phyloP scores from a whole-genome alignment of 2,329 filamentous ascomycete species.

The Septoria petroselini region DNA sequence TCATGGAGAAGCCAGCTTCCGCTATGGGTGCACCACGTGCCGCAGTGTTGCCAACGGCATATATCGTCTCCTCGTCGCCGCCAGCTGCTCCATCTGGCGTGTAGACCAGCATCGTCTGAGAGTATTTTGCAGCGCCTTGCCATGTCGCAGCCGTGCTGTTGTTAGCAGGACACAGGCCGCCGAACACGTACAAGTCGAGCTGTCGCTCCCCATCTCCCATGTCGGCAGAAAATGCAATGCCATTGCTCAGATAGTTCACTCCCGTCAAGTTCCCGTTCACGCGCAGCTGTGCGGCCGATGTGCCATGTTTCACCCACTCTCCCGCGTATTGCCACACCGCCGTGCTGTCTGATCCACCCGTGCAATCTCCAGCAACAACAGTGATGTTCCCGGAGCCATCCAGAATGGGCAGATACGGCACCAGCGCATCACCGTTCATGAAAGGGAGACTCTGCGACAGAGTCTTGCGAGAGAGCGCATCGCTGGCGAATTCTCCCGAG shows the following conservation, averaged over 20 bases:
- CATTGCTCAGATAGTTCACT: slow-evolving; percentile 57
- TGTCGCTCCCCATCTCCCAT: slow-evolving; percentile 53
- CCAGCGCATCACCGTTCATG: slow-evolving; percentile 48
- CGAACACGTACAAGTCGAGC: slow-evolving; percentile 70
- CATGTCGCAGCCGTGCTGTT: slow-evolving; percentile 52
- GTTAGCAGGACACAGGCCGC: slow-evolving; percentile 75
- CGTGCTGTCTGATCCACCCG: slow-evolving; percentile 49
- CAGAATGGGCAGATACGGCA: slow-evolving; percentile 65
- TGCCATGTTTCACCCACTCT: slow-evolving; percentile 48
- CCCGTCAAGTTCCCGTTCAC: slow-evolving; percentile 41
- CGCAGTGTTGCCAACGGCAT: slow-evolving; percentile 48
- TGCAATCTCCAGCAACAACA: slow-evolving; percentile 72
- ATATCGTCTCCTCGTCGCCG: slow-evolving; percentile 41
- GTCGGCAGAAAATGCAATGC: slow-evolving; percentile 66
- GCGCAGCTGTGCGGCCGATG: slow-evolving; percentile 38
- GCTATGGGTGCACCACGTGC: slow-evolving; percentile 65
- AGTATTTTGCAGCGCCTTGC: slow-evolving; percentile 71
- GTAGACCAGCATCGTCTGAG: slow-evolving; percentile 72
- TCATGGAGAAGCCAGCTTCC: slow-evolving; percentile 84
- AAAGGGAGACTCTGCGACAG: slow-evolving; percentile 63
- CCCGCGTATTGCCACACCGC: slow-evolving; percentile 69
- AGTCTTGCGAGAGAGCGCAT: slow-evolving; percentile 44
- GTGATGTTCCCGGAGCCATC: slow-evolving; percentile 65
- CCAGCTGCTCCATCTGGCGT: slow-evolving; percentile 44
- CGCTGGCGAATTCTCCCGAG: slow-evolving; percentile 55